phyloP scores from a whole-genome alignment of 108 stramenopile species.

The Cyclotella kingstonii region DNA sequence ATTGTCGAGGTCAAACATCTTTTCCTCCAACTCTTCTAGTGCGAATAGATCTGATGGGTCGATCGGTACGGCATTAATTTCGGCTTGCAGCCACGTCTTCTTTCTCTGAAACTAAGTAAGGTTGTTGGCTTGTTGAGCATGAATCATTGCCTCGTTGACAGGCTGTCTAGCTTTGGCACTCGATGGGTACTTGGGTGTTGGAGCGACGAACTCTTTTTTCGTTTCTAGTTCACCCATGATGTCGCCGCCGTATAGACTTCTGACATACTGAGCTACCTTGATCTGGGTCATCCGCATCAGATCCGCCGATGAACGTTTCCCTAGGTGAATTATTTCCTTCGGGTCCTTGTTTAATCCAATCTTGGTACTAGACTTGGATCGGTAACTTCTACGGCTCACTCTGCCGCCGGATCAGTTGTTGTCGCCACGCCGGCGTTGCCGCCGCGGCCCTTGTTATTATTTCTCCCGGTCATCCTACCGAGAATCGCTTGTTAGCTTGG shows the following conservation, averaged over 20 bases:
- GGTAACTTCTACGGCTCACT: background rate
- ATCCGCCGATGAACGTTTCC: conserved; percentile 8
- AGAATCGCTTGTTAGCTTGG: background rate
- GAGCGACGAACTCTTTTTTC: conserved; percentile 11
- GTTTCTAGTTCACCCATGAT: conserved; percentile 17
- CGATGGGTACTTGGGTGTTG: background rate
- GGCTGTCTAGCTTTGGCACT: background rate
- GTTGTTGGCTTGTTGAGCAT: conserved; percentile 4
- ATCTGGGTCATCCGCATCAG: conserved; percentile 10
- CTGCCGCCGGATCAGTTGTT: background rate
- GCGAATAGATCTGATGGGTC: background rate
- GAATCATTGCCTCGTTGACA: conserved; percentile 1
- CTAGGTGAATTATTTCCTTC: conserved; percentile 5
- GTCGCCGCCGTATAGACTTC: conserved; percentile 17
- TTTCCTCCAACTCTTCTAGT: conserved; percentile 3
- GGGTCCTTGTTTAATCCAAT: conserved; percentile 8
- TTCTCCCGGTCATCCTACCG: conserved; percentile 1
- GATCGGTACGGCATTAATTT: background rate
- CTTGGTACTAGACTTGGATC: background rate
- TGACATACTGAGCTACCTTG: conserved; percentile 11
- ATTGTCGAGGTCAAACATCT: conserved; percentile 3
- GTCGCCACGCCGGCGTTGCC: background rate
- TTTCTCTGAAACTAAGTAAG: conserved; percentile 1
- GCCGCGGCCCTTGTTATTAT: background rate
- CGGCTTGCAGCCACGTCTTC: background rate